Percentiles rank a stretch among this genome's conserved stretches.
phyloP scores from a whole-genome alignment of 495 filamentous ascomycete species.

The Xylaria castorea region DNA sequence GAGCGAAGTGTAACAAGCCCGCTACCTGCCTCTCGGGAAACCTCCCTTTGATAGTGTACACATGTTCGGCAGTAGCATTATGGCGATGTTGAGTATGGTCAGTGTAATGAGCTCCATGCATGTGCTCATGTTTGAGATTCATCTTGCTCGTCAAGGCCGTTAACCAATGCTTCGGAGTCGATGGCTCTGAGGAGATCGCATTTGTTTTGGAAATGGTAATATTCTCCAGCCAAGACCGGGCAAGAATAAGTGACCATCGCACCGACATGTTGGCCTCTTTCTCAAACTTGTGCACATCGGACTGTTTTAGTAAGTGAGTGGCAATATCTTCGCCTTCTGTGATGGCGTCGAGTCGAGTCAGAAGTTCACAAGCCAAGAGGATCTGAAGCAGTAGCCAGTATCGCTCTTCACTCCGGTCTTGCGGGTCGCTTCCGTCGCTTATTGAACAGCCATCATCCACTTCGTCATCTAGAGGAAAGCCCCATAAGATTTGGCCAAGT shows the following conservation, averaged over 20 bases:
- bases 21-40: constrained; percentile 59
- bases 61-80: constrained; percentile 42
- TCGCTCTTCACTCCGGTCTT: constrained; percentile 59
- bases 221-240: constrained; percentile 78
- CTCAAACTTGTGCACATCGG: constrained; percentile 69
- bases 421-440: constrained; percentile 47
- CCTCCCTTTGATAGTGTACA: constrained; percentile 52
- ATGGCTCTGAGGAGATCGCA: constrained; percentile 42
- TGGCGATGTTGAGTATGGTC: constrained; percentile 41
- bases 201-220: constrained; percentile 58
- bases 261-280: constrained; percentile 70
- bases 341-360: constrained; percentile 76
- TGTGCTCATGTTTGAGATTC: constrained; percentile 50
- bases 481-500: constrained; percentile 84
- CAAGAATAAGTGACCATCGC: constrained; percentile 81
- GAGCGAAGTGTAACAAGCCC: constrained; percentile 65
- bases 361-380: constrained; percentile 75
- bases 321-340: constrained; percentile 63
- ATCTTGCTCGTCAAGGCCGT: constrained; percentile 60
- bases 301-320: constrained; percentile 55
- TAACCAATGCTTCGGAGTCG: constrained; percentile 55
- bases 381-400: constrained; percentile 85
- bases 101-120: constrained; percentile 39
- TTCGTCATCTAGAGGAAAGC: constrained; percentile 60
- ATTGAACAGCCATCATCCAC: constrained; percentile 53